Conservation (phyloP, 2,329 filamentous ascomycete species). For the Fusarium sp. region DNA sequence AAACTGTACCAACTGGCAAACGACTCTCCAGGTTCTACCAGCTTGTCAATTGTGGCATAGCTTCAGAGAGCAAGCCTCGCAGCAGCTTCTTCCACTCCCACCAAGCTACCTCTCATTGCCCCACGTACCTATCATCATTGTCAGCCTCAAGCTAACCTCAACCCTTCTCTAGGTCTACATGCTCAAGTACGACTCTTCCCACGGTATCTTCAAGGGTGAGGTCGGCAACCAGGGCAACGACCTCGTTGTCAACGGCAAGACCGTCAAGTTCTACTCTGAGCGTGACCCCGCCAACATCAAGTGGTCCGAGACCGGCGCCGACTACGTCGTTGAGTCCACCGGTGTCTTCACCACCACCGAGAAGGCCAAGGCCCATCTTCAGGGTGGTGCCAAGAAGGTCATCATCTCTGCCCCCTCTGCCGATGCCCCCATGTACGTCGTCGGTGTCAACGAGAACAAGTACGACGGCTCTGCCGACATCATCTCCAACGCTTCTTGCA, state of each 20-base stretch:
- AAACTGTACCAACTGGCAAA: neutral
- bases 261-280: conserved; percentile 94
- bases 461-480: conserved; percentile 93
- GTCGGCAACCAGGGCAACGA: conserved; percentile 77
- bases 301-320: conserved; percentile 87
- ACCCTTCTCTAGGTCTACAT: conserved; percentile 83
- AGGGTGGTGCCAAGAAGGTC: conserved; percentile 98
- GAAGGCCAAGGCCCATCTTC: conserved; percentile 93
- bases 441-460: conserved; percentile 96
- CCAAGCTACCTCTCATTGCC: conserved; percentile 36
- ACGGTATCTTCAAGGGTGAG: conserved; percentile 95
- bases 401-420: conserved; percentile 91
- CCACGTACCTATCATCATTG: conserved; percentile 12
- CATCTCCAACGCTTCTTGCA: conserved; percentile 99
- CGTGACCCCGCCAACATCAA: conserved; percentile 89
- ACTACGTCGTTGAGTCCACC: conserved; percentile 97
- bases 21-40: neutral
- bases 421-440: conserved; percentile 99
- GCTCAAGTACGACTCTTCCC: conserved; percentile 99
- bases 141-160: conserved; percentile 21
- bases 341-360: conserved; percentile 99
- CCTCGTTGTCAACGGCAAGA: conserved; percentile 94
- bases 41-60: neutral
- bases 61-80: neutral
- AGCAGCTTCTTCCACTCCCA: neutral